Evolutionary conservation across 1,139 yeast genomes (phyloP), one percentile per base, ranked within the genome.

Genomic region (Arxiozyma heterogenica): DNA sequence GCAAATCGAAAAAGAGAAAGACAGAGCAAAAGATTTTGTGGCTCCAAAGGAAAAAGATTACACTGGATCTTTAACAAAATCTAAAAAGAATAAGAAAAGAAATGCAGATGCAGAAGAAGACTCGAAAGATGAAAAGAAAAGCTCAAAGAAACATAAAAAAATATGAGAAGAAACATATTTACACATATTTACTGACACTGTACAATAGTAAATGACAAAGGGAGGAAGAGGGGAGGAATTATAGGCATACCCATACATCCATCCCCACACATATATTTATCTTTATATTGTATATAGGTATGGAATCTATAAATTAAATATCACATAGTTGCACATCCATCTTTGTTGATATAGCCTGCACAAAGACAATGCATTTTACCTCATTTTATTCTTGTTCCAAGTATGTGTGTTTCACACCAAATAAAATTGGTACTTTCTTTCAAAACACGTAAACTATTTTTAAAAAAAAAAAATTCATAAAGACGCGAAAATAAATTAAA

Each of bases 11-110:
- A 84, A 80, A 69, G 83, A 83, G 61, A 76, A 75, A 57, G 95
- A 87, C 65, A 80, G 94, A 65, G 80, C 80, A 38, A 83, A 86
- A 73, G 94, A 84, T 60, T 91, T 80, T 65, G 81, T 81, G 56
- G 95, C 97, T 20, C 98, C 98, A 22, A 83, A 80, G 63, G 97
- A 90, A 71, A 79, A 74, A 44, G 73, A 65, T n/a, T 79, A 82
- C 55, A 66, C 44, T 27, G 49, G 50, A 43, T 39, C 55, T 23
- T 41, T 54, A 18, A 45, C 45, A 21, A 52, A 49, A 21, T 56
- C 61, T 20, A 61, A 64, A 51, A 64, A 64, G 53, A 60, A 64
- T 47, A 64, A 61, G 54, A 59, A 60, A 50, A 57, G 57, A 41
- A 55, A 55, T 39, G 56, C 58, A 34, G 61, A 61, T 12, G 44